Evolutionary conservation across 2,329 filamentous ascomycete genomes (phyloP), one percentile per base, ranked within the genome.

Genomic region (Arthrinium phaeospermum): DNA sequence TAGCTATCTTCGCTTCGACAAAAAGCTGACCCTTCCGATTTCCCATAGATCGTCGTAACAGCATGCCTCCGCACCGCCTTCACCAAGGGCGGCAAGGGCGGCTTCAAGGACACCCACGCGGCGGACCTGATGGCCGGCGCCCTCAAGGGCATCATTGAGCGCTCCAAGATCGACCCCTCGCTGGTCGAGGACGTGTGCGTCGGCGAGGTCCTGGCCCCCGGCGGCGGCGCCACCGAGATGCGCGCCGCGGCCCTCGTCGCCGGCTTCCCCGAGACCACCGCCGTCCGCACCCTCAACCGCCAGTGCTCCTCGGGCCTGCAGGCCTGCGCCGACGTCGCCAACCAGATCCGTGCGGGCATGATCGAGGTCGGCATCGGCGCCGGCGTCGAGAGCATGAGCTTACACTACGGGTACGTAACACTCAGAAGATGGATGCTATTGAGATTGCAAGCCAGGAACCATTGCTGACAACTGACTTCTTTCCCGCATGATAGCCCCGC

Each of bases 211-310:
- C 91, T 99, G 68, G 91, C 96, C 24, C 96, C 96, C 46, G 96
- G 96, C 74, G 96, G 95, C 77, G 96, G 96, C 77, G 96, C 96
- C 30, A 98, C 96, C 67, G 96, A 98, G 86, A 98, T 98, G 91
- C 93, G 96, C 76, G 96, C 95, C 73, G 96, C 96, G 47, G 92
- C 92, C 71, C 88, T 98, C 72, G 94, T 94, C 8, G 96, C 96
- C 69, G 96, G 96, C 67, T 97, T 98, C 87, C 94, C 96, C 61
- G 93, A 93, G 78, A 88, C 90, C 24, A 90, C 95, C 6, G 93
- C 95, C n/a, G 93, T 97, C 72, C 94, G 93, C 85, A 91, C 91
- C 72, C 85, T 98, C 82, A 99, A 98, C 89, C 88, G 96, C 79
- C 96, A 98, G 86, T 99, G 96, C 87, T 97, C 94, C 19, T 95